phyloP scores from a whole-genome alignment of 2,329 filamentous ascomycete genomes.

The Fusarium piperis region DNA sequence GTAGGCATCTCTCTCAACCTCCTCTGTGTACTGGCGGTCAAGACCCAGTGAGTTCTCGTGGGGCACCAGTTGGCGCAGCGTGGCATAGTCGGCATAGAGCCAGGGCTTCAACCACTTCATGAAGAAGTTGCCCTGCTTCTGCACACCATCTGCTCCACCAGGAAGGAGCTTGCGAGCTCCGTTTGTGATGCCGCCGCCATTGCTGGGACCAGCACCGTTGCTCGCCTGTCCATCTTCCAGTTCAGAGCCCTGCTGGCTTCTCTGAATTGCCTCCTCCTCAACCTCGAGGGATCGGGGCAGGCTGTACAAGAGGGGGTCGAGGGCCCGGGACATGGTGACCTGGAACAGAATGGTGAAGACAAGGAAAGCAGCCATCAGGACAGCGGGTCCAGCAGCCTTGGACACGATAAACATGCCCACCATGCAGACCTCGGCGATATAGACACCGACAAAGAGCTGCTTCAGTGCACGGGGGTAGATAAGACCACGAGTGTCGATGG shows the following conservation, averaged over 20 bases:
- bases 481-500: slow-evolving; percentile 87
- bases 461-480: slow-evolving; percentile 89
- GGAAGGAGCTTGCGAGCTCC: slow-evolving; percentile 37
- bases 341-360: slow-evolving; percentile 83
- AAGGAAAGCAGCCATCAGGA: slow-evolving; percentile 79
- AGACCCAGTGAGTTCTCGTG: slow-evolving; percentile 57
- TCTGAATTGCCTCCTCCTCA: slow-evolving; percentile 53
- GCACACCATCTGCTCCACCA: slow-evolving; percentile 30
- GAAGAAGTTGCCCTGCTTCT: slow-evolving; percentile 63
- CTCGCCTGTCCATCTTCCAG: slow-evolving; percentile 32
- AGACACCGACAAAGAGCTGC: slow-evolving; percentile 84
- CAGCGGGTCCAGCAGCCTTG: slow-evolving; percentile 72
- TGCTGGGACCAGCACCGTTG: slow-evolving; percentile 23
- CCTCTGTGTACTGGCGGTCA: slow-evolving; percentile 67
- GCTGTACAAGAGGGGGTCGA: slow-evolving; percentile 76
- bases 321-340: slow-evolving; percentile 72
- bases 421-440: slow-evolving; percentile 81
- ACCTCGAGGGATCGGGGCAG: slow-evolving; percentile 70
- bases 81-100: slow-evolving; percentile 75
- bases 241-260: slow-evolving; percentile 42
- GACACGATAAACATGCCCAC: slow-evolving; percentile 83
- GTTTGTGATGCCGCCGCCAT: slow-evolving; percentile 27
- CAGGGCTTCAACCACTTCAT: slow-evolving; percentile 78
- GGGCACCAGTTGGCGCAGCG: slow-evolving; percentile 77
- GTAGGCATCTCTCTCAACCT: slow-evolving; percentile 74